These are phyloP conservation scores for Anthracocystis setariae DNA, from an alignment of 1,284 basidiomycete genomes.

Conservation along the genomic window DNA sequence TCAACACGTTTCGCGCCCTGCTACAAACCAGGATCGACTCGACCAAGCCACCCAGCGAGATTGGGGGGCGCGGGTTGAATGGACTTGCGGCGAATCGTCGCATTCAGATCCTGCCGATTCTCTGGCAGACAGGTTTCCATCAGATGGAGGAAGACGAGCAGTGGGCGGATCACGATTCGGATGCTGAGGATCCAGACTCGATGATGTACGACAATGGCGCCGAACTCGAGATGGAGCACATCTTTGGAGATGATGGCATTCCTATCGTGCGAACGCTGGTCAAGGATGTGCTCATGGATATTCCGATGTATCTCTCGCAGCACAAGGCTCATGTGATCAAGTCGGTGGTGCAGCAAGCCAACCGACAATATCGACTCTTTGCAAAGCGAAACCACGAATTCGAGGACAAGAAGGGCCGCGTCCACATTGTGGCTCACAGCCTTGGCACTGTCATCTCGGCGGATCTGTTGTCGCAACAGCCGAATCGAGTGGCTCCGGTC, in stretches of 20 bases:
- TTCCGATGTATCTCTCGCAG: slow-evolving; percentile 69
- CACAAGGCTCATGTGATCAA: slow-evolving; percentile 72
- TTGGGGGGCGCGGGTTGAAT: slow-evolving; percentile 49
- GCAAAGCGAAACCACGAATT: slow-evolving; percentile 71
- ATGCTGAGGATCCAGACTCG: slow-evolving; percentile 39
- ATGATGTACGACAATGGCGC: slow-evolving; percentile 64
- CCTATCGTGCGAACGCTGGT: slow-evolving; percentile 55
- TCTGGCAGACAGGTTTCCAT: slow-evolving; percentile 71
- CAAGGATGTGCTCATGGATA: slow-evolving; percentile 70
- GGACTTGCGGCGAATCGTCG: slow-evolving; percentile 64
- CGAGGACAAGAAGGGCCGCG: slow-evolving; percentile 69
- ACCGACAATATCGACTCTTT: slow-evolving; percentile 72
- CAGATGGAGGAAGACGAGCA: slow-evolving; percentile 68
- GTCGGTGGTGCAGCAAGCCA: slow-evolving; percentile 67
- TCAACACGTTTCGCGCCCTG: slow-evolving; percentile 50
- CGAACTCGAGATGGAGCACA: slow-evolving; percentile 67
- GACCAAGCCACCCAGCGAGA: slow-evolving; percentile 46
- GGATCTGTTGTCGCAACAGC: slow-evolving; percentile 72
- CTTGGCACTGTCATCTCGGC: slow-evolving; percentile 72
- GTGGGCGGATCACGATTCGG: slow-evolving; percentile 65
- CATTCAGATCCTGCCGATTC: slow-evolving; percentile 72
- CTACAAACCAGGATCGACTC: slow-evolving; percentile 52
- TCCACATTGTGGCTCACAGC: slow-evolving; percentile 69
- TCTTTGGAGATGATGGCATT: slow-evolving; percentile 52
- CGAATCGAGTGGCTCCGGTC: slow-evolving; percentile 69